Conservation (phyloP, 305 asterid species). For the Andrographis paniculata region DNA sequence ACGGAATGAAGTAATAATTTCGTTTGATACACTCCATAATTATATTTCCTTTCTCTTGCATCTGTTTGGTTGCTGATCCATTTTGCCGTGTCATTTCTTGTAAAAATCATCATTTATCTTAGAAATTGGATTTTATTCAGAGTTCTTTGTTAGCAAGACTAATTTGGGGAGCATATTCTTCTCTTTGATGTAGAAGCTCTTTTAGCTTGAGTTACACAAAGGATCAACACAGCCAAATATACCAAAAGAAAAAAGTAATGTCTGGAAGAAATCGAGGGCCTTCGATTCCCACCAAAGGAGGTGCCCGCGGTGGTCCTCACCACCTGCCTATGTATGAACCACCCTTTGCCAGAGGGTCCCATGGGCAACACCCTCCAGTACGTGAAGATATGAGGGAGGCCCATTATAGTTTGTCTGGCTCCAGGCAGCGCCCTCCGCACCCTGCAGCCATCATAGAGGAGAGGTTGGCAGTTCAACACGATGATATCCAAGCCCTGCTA, state of each 20-base stretch:
- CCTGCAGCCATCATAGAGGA: slow-evolving; percentile 69
- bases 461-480: slow-evolving; percentile 69
- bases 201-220: slow-evolving; percentile 5
- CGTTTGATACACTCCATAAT: no score
- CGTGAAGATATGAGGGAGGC: slow-evolving; percentile 71
- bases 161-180: not conserved
- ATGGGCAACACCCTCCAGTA: slow-evolving; percentile 50
- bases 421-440: slow-evolving; percentile 62
- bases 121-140: no score
- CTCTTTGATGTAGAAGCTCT: slow-evolving; percentile 12
- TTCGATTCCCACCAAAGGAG: slow-evolving; percentile 54
- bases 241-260: slow-evolving; percentile 24
- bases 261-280: slow-evolving; percentile 77
- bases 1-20: no score
- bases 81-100: no score
- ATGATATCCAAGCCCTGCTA: slow-evolving; percentile 72
- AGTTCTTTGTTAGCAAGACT: slow-evolving; percentile 1
- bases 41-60: no score
- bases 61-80: no score
- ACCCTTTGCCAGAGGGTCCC: slow-evolving; percentile 41
- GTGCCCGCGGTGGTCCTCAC: slow-evolving; percentile 45
- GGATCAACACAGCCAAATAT: slow-evolving; percentile 14
- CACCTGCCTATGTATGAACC: slow-evolving; percentile 44
- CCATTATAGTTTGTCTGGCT: slow-evolving; percentile 50
- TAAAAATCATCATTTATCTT: no score